phyloP scores from a whole-genome alignment of 2,329 filamentous ascomycete genomes.

The Trichoderma afroharzianum region DNA sequence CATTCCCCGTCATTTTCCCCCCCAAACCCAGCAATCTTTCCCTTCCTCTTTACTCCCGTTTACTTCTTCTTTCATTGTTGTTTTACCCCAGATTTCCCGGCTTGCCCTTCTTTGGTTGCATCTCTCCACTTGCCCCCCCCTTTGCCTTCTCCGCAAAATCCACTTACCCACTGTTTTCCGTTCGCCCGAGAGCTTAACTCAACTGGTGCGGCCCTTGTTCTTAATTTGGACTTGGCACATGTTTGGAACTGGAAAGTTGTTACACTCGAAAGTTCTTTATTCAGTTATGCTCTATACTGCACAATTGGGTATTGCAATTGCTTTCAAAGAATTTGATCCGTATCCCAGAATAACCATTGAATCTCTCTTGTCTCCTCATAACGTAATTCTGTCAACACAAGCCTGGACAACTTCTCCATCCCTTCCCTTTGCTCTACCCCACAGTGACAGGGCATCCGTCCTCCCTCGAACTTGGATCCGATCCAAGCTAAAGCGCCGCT shows the following conservation, averaged over 20 bases:
- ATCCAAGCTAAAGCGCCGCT: constrained; percentile 2
- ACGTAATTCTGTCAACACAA: not conserved
- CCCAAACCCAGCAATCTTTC: not conserved
- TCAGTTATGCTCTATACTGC: not conserved
- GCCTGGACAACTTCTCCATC: not conserved
- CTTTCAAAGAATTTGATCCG: not conserved
- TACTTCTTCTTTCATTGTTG: not conserved
- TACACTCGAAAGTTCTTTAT: not conserved
- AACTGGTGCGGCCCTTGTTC: not conserved
- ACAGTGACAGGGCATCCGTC: not conserved
- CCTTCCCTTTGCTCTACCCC: not conserved
- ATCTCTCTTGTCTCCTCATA: not conserved
- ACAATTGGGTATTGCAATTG: not conserved
- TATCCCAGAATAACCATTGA: not conserved
- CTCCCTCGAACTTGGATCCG: not conserved
- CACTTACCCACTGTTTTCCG: not conserved
- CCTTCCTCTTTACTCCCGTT: not conserved
- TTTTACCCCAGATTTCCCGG: not conserved
- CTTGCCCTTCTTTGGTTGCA: not conserved
- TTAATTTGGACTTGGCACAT: not conserved
- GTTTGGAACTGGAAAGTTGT: not conserved
- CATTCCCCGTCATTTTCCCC: not conserved
- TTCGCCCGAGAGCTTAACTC: constrained; percentile 1
- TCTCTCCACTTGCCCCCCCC: not conserved
- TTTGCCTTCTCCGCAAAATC: not conserved